Conservation (phyloP, 2,329 filamentous ascomycete genomes). For the Setomelanomma holmii region DNA sequence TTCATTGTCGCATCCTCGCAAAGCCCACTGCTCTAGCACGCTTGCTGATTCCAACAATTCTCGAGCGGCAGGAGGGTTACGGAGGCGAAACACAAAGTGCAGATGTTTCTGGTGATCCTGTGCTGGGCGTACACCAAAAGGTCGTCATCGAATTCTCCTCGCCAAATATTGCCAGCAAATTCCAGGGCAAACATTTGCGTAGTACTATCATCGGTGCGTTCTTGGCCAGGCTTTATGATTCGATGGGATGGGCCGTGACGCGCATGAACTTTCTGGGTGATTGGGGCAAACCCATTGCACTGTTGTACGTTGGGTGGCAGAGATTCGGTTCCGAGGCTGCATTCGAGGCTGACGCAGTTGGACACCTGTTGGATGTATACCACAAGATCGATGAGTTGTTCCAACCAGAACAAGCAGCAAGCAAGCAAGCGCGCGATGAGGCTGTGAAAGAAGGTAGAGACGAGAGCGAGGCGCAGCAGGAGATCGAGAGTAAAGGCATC, state of each 20-base stretch:
- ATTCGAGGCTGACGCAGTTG: slow-evolving; percentile 69
- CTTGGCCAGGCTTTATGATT: slow-evolving; percentile 65
- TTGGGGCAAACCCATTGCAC: slow-evolving; percentile 70
- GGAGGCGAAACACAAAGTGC: no score
- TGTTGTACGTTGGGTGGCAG: slow-evolving; percentile 70
- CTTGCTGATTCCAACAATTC: slow-evolving; percentile 69
- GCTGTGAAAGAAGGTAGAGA: slow-evolving; percentile 61
- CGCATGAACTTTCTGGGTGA: slow-evolving; percentile 72
- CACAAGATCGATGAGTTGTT: slow-evolving; percentile 68
- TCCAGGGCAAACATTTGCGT: slow-evolving; percentile 70
- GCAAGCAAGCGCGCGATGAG: slow-evolving; percentile 60
- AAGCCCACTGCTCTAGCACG: slow-evolving; percentile 64
- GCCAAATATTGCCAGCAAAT: slow-evolving; percentile 77
- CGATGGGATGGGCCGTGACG: slow-evolving; percentile 67
- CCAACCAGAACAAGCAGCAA: slow-evolving; percentile 64
- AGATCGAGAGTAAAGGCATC: slow-evolving; percentile 41
- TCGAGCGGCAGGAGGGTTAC: slow-evolving; percentile 60
- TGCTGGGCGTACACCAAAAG: slow-evolving; percentile 59
- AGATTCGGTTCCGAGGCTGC: slow-evolving; percentile 71
- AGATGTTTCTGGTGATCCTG: no score
- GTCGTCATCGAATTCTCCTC: slow-evolving; percentile 75
- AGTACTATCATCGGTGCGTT: slow-evolving; percentile 72
- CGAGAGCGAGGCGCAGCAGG: slow-evolving; percentile 31
- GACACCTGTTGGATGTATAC: slow-evolving; percentile 75
- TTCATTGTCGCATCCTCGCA: slow-evolving; percentile 74